Evolutionary conservation across 768 basidiomycete species (phyloP), one percentile per base, ranked within the genome.

Genomic region (Podaxis sp.): DNA sequence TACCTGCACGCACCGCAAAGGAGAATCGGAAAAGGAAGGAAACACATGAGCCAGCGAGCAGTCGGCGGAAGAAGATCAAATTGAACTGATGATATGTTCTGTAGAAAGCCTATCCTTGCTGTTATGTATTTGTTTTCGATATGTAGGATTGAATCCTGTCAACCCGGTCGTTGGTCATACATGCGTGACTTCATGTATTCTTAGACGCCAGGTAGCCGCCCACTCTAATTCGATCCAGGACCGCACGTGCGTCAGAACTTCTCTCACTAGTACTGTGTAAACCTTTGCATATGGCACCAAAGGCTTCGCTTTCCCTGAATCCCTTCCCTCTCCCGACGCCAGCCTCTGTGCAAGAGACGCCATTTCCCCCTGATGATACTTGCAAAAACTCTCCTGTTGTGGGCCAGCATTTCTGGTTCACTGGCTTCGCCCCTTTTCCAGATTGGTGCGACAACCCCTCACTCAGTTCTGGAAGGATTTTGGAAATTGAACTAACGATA

Each of bases 21-120:
- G 13, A 19, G 38, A 60, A 60, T 7, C 51, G 48, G 13, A 60
- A 60, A 13, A 12, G 36, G 11, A 15, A 39, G n/a, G 51, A 60
- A 52, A 30, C 2, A 1, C 17, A 56, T 22, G 39, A 51, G 13
- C 52, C 30, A 17, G 39, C 5, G 38, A 15, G 54, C 12, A 11
- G 24, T 56, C 26, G 36, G 30, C 57, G 44, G 6, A 59, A 59
- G 30, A 59, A 51, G 15, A 59, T 59, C 19, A 59, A 38, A 15
- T 12, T 51, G 8, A 59, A 59, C 38, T 22, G 22, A 17, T 8
- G 24, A 24, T 36, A 33, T 38, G 28, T 49, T 33, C 22, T 19
- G n/a, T 19, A 36, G 7, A 33, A 13, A 30, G 15, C 2, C 9
- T 24, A 22, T 46, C 7, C 0, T 8, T 17, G 15, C 2, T 46